Percentiles rank a stretch among this genome's conserved stretches.
Evolutionary conservation across 768 basidiomycete genomes (phyloP).

Genomic region (Termitomyces sp.): DNA sequence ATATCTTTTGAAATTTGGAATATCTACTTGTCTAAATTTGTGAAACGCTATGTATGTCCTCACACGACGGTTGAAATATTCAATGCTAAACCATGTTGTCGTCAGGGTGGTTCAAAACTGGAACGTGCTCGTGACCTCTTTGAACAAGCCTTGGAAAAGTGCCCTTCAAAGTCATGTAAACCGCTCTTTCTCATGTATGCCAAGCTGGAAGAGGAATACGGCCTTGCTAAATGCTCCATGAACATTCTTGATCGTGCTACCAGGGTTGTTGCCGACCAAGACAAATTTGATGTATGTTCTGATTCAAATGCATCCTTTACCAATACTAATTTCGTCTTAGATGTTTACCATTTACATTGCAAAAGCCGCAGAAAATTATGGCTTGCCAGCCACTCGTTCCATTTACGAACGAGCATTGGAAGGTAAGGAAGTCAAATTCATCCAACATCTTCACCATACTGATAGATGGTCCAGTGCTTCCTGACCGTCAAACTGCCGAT

Average conservation of each 20-base stretch:
- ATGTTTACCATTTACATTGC: slow-evolving; percentile 98
- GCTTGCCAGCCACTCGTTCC: slow-evolving; percentile 90
- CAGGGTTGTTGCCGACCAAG: slow-evolving; percentile 76
- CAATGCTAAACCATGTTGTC: background rate
- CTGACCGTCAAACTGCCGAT: slow-evolving; percentile 90
- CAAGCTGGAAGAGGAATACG: slow-evolving; percentile 91
- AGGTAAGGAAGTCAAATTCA: slow-evolving; percentile 23
- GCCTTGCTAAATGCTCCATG: slow-evolving; percentile 95
- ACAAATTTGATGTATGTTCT: slow-evolving; percentile 84
- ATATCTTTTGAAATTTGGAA: slow-evolving; percentile 99
- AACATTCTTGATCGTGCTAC: slow-evolving; percentile 92
- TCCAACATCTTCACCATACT: background rate
- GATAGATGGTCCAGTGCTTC: slow-evolving; percentile 45
- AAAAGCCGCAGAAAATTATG: slow-evolving; percentile 93
- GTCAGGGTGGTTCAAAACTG: slow-evolving; percentile 84
- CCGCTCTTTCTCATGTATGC: slow-evolving; percentile 94
- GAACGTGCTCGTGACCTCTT: slow-evolving; percentile 97
- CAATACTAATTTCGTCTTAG: slow-evolving; percentile 29
- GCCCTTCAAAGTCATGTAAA: slow-evolving; percentile 92
- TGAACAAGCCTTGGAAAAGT: slow-evolving; percentile 96
- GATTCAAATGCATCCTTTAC: background rate
- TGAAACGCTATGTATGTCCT: slow-evolving; percentile 84
- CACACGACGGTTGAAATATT: background rate
- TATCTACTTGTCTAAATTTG: slow-evolving; percentile 94
- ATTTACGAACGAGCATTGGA: slow-evolving; percentile 97